Percentiles rank a stretch among this genome's conserved stretches.
These are phyloP conservation scores for Sclerotinia spermophila DNA, from an alignment of 2,329 filamentous ascomycete genomes.

Conservation along the genomic window DNA sequence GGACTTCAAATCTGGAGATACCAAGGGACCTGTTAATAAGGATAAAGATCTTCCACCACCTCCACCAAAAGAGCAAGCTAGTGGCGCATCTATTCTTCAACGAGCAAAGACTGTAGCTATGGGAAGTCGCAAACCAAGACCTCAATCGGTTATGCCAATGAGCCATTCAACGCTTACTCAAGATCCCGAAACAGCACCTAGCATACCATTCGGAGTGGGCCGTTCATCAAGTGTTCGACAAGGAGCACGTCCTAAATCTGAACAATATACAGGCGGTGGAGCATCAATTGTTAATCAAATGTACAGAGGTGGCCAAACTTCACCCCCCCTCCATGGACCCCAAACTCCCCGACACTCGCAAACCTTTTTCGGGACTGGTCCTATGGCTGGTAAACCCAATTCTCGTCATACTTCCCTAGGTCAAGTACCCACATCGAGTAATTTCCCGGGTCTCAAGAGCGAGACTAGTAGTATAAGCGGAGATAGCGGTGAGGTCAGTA, in stretches of 20 bases:
- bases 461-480: slow-evolving; percentile 51
- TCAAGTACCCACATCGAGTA: slow-evolving; percentile 51
- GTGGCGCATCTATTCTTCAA: slow-evolving; percentile 52
- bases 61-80: slow-evolving; percentile 46
- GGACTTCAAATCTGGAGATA: slow-evolving; percentile 47
- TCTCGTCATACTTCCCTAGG: slow-evolving; percentile 50
- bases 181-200: slow-evolving; percentile 71
- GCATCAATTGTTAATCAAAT: slow-evolving; percentile 82
- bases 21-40: slow-evolving; percentile 31
- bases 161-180: slow-evolving; percentile 44
- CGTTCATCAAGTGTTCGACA: slow-evolving; percentile 53
- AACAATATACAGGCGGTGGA: slow-evolving; percentile 55
- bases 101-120: slow-evolving; percentile 59
- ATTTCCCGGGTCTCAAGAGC: slow-evolving; percentile 62
- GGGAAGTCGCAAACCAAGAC: slow-evolving; percentile 44
- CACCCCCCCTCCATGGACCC: slow-evolving; percentile 51
- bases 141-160: slow-evolving; percentile 54
- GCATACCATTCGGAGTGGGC: slow-evolving; percentile 64
- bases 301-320: slow-evolving; percentile 69
- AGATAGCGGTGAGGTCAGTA: slow-evolving; percentile 61
- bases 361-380: slow-evolving; percentile 58
- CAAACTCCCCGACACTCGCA: slow-evolving; percentile 56
- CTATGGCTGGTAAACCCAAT: slow-evolving; percentile 50
- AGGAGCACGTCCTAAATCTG: slow-evolving; percentile 54
- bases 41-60: slow-evolving; percentile 85